Conservation (phyloP, 1,284 basidiomycete species). For the Inonotus obliquus region DNA sequence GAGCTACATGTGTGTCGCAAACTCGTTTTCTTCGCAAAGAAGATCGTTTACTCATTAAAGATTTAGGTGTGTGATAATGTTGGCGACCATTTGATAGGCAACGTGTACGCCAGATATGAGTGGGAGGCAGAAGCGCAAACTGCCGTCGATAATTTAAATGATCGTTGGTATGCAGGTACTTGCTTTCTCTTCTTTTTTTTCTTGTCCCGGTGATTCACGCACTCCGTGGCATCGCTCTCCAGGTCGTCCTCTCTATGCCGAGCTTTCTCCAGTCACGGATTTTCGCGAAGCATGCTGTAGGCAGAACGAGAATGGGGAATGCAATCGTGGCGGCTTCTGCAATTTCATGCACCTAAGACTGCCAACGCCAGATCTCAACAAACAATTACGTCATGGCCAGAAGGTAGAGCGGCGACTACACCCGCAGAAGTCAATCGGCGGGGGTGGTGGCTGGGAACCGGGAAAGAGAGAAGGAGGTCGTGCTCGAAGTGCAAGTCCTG, state of each 20-base stretch:
- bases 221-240: constrained; percentile 15
- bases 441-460: constrained; percentile 80
- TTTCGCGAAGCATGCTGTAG: constrained; percentile 99
- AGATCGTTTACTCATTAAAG: constrained; percentile 13
- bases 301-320: constrained; percentile 97
- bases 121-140: constrained; percentile 97
- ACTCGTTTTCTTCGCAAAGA: not conserved
- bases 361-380: constrained; percentile 78
- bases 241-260: constrained; percentile 97
- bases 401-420: constrained; percentile 74
- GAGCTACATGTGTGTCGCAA: constrained; percentile 80
- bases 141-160: constrained; percentile 91
- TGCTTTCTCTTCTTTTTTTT: constrained; percentile 18
- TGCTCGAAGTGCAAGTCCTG: constrained; percentile 69
- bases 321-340: constrained; percentile 94
- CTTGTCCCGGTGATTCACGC: not conserved
- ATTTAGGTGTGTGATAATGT: constrained; percentile 96
- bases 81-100: constrained; percentile 97
- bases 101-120: constrained; percentile 97
- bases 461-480: constrained; percentile 56
- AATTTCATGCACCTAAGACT: constrained; percentile 98
- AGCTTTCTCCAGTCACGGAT: constrained; percentile 97
- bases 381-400: constrained; percentile 77
- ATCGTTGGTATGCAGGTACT: constrained; percentile 96
- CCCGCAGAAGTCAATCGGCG: constrained; percentile 54